Conservation (phyloP, 2,329 filamentous ascomycete species). For the Oidium heveae region DNA sequence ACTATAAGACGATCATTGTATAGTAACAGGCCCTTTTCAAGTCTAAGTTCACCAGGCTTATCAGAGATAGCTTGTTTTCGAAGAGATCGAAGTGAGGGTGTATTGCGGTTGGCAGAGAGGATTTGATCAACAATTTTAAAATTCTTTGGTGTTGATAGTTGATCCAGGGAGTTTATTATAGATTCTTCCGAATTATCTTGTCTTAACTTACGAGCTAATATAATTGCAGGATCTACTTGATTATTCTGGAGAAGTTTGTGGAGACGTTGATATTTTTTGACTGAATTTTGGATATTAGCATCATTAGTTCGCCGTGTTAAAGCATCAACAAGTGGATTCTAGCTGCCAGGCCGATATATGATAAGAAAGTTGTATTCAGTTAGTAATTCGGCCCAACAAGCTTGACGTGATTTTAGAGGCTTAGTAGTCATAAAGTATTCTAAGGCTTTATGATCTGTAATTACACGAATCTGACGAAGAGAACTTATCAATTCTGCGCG, state of each 20-base stretch:
- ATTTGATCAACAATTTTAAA: too few relatives aligned
- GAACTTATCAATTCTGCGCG: background rate
- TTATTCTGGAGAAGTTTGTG: too few relatives aligned
- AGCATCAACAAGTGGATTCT: background rate
- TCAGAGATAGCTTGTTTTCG: too few relatives aligned
- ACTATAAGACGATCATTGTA: too few relatives aligned
- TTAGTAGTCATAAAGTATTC: background rate
- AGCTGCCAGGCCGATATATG: background rate
- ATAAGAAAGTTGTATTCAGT: background rate
- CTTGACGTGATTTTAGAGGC: background rate
- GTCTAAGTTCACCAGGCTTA: too few relatives aligned
- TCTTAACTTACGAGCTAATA: background rate
- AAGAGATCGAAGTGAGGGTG: background rate
- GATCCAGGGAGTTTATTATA: too few relatives aligned
- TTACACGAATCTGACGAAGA: background rate
- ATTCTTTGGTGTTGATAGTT: too few relatives aligned
- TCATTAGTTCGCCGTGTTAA: background rate
- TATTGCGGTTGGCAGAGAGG: background rate
- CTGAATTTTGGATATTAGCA: too few relatives aligned
- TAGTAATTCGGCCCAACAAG: background rate
- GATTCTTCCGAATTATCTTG: too few relatives aligned
- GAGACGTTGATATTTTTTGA: too few relatives aligned
- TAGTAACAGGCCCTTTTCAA: too few relatives aligned
- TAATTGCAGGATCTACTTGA: background rate
- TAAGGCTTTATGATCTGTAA: background rate